Conservation (phyloP, 2,329 filamentous ascomycete genomes). For the Colletotrichum shisoi region DNA sequence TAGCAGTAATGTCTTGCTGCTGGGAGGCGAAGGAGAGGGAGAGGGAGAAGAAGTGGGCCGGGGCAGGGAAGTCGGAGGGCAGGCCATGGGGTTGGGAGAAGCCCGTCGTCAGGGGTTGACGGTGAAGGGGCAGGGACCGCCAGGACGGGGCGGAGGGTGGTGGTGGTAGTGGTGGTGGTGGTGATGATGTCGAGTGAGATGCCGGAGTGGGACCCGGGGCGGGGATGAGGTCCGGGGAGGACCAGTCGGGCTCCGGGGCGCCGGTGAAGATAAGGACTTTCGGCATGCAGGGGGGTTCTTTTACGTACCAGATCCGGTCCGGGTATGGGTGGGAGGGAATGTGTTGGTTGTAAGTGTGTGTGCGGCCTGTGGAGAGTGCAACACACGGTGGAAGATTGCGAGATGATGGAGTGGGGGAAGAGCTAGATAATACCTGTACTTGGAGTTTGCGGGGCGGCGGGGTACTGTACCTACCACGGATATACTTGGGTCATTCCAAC, state of each 20-base stretch:
- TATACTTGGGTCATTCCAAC: too few species aligned
- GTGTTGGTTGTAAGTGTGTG: background rate
- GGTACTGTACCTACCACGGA: too few species aligned
- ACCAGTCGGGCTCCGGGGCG: constrained; percentile 46
- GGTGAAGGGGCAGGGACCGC: constrained; percentile 62
- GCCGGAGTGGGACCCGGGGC: constrained; percentile 37
- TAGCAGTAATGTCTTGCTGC: constrained; percentile 21
- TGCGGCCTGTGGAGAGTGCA: constrained; percentile 1
- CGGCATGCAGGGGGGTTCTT: constrained; percentile 41
- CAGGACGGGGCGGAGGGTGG: constrained; percentile 52
- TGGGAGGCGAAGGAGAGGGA: constrained; percentile 44
- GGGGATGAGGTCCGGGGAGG: constrained; percentile 44
- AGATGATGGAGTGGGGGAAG: background rate
- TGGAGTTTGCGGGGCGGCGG: constrained; percentile 6
- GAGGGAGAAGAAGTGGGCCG: constrained; percentile 58
- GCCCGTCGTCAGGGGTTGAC: constrained; percentile 58
- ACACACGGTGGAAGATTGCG: background rate
- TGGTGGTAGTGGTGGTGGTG: background rate
- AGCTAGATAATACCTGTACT: background rate
- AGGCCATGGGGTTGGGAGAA: constrained; percentile 60
- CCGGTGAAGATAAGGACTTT: constrained; percentile 52
- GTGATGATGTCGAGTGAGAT: background rate
- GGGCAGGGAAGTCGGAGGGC: constrained; percentile 44
- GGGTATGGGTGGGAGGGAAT: background rate
- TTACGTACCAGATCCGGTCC: constrained; percentile 4